Percentiles rank a stretch among this genome's conserved stretches.
phyloP scores from a whole-genome alignment of 352 stramenopile genomes.

The Pythium coloratum region DNA sequence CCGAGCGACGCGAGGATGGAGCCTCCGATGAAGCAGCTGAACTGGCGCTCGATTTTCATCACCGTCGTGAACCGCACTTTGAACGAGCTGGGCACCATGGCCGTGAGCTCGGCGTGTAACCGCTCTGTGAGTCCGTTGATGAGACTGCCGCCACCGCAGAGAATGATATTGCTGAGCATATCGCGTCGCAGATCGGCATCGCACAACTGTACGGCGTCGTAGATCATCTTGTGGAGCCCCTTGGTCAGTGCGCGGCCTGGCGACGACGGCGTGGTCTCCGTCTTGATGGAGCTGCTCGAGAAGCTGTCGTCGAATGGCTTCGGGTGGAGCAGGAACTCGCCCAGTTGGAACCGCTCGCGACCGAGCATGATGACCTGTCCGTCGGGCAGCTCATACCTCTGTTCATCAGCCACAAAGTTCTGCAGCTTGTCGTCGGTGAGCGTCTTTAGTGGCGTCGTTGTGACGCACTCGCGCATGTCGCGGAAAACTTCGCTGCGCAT shows the following conservation, averaged over 20 bases:
- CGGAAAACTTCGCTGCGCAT: conserved; percentile 65
- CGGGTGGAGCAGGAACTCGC: conserved; percentile 76
- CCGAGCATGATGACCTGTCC: conserved; percentile 66
- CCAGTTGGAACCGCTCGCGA: conserved; percentile 67
- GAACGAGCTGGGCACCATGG: conserved; percentile 79
- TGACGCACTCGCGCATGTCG: conserved; percentile 76
- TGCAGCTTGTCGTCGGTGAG: conserved; percentile 51
- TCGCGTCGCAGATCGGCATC: conserved; percentile 83
- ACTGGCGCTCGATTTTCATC: conserved; percentile 83
- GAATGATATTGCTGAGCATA: conserved; percentile 86
- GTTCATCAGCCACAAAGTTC: conserved; percentile 27
- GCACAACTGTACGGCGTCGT: conserved; percentile 81
- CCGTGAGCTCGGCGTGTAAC: conserved; percentile 74
- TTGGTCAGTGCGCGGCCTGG: conserved; percentile 55
- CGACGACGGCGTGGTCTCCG: conserved; percentile 48
- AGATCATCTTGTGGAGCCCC: conserved; percentile 75
- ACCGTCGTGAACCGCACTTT: conserved; percentile 87
- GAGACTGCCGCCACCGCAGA: conserved; percentile 80
- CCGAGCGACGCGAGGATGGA: conserved; percentile 86
- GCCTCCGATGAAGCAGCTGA: conserved; percentile 87
- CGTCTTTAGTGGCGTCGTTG: conserved; percentile 43
- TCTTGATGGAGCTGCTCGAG: conserved; percentile 15
- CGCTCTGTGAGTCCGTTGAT: conserved; percentile 77
- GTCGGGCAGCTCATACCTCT: conserved; percentile 82
- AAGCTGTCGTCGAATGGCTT: conserved; percentile 42